Base-by-base conservation (phyloP, 2,329 filamentous ascomycete species). In the Rhinocladiella similis region DNA sequence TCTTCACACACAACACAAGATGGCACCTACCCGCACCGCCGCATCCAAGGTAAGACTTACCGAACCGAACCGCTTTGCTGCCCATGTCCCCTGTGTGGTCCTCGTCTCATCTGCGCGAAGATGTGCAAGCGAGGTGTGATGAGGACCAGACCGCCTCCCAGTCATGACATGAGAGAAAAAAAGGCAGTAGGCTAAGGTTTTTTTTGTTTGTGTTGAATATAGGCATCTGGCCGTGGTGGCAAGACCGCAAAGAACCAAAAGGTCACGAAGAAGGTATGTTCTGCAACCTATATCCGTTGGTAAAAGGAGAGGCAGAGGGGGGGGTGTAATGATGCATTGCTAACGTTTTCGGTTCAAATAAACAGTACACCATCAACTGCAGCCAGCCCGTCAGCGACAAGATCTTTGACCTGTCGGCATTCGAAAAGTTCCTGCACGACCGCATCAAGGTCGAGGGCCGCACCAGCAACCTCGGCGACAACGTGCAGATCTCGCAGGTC, bases 341-440 rank as follows among this genome's bases (percentile, higher is more conserved):
- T 38, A 9, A 50, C 6, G 46, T 13, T 33, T 19, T 25, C 14
- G 19, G 59, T 38, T 33, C 7, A 33, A 7, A 45, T 43, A 16
- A 56, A 53, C 69, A 95, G 93, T 99, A 91, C 88, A 88, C 96
- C 84, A 97, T 99, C 90, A 96, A 99, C 84, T 93, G 92, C 79
- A 92, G 90, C 73, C 93, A 97, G 83, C 94, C 94, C 72, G 92
- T 92, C 70, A 90, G 86, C 83, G 94, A 99, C 86, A 97, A 97
- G 88, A 99, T 99, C 86, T 97, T 99, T 87, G 94, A 99, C 79
- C 87, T 96, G 77, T 87, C 90, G 72, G 92, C 92, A 69, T 99
- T 99, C 79, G 92, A 97, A 83, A 97, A 97, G 87, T 99, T 99
- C 89, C 90, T 99, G 65, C 92, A 97, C 86, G 94, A 97, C 81